Conservation (phyloP, 768 basidiomycete genomes). For the Boletus reticulatus region DNA sequence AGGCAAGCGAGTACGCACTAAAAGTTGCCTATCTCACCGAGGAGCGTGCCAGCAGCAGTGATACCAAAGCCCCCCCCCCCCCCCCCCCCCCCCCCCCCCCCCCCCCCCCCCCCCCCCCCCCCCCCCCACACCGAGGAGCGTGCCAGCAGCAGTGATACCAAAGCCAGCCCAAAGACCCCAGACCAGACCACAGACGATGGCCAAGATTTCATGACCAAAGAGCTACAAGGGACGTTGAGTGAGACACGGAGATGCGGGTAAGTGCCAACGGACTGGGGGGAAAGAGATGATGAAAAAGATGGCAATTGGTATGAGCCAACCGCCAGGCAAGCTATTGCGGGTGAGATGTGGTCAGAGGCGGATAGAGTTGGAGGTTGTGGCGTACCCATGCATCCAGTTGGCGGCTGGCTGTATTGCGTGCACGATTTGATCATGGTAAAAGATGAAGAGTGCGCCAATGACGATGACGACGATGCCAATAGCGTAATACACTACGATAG, state of each 20-base stretch:
- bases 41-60: constrained; percentile 75
- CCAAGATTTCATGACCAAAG: constrained; percentile 91
- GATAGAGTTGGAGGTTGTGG: background rate
- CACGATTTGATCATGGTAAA: constrained; percentile 65
- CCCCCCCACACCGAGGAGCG: constrained; percentile 81
- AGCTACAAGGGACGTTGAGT: constrained; percentile 42
- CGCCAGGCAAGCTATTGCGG: constrained; percentile 45
- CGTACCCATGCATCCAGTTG: constrained; percentile 43
- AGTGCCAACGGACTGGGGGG: constrained; percentile 56
- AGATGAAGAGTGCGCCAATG: constrained; percentile 49
- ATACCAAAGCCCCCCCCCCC: constrained; percentile 94
- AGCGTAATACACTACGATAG: constrained; percentile 46
- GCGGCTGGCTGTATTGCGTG: constrained; percentile 44
- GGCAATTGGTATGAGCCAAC: constrained; percentile 78
- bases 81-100: too few species aligned
- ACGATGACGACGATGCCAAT: constrained; percentile 44
- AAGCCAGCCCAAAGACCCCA: constrained; percentile 91
- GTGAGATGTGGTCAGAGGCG: background rate
- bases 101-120: too few species aligned
- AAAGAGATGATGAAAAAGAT: constrained; percentile 84
- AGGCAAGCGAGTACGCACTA: constrained; percentile 51
- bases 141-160: constrained; percentile 80
- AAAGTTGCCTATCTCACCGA: constrained; percentile 87
- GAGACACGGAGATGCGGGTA: background rate
- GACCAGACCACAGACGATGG: constrained; percentile 83